A percentile compares a stretch with the other conserved stretches of the same genome.
These are phyloP conservation scores for Saccharomyces cerevisiae DNA, from an alignment of 805 yeast genomes.

Conservation along the genomic window DNA sequence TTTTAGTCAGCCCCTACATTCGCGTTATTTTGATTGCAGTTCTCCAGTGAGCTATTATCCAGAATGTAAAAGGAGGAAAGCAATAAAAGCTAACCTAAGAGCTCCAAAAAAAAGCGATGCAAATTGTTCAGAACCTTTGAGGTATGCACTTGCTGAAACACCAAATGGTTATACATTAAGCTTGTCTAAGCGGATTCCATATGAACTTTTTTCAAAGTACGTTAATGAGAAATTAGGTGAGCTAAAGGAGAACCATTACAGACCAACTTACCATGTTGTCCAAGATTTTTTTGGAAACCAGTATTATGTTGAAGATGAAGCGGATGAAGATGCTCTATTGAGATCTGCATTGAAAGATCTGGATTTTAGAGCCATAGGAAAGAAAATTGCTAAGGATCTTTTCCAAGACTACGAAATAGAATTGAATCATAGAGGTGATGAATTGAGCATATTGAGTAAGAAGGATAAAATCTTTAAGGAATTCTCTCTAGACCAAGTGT, in stretches of 20 bases:
- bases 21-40: constrained; percentile 2
- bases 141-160: constrained; percentile 10
- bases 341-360: constrained; percentile 15
- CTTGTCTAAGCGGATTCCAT: constrained; percentile 14
- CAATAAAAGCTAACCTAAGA: background rate
- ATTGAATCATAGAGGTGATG: constrained; percentile 20
- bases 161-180: constrained; percentile 12
- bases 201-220: constrained; percentile 13
- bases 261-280: constrained; percentile 20
- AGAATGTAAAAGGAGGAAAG: constrained; percentile 9
- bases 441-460: constrained; percentile 15
- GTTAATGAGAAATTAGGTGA: constrained; percentile 10
- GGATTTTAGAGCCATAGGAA: constrained; percentile 14
- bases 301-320: constrained; percentile 24
- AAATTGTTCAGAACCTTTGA: background rate
- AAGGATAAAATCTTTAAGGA: constrained; percentile 16
- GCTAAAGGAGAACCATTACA: constrained; percentile 13
- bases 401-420: constrained; percentile 26
- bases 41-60: constrained; percentile 2
- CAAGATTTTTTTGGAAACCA: constrained; percentile 26
- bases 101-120: background rate
- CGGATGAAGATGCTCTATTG: constrained; percentile 14
- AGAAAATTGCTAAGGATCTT: constrained; percentile 18
- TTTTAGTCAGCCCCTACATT: constrained; percentile 1
- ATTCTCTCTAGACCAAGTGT: constrained; percentile 13